Evolutionary conservation across 768 basidiomycete genomes (phyloP).

Genomic region (Auricularia auricula-judae): DNA sequence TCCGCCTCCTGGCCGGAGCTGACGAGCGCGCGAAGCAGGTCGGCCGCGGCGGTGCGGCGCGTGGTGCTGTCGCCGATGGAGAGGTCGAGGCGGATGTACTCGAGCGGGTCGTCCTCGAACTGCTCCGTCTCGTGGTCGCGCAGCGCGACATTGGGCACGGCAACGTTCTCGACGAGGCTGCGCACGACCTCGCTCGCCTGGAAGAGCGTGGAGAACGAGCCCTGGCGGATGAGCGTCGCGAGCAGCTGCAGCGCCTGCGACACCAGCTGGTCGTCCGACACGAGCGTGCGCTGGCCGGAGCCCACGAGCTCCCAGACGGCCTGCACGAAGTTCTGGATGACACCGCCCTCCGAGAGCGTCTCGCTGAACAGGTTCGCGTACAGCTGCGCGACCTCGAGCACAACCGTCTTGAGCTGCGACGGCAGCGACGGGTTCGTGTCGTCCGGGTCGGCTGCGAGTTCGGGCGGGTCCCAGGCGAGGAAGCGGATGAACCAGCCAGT

Average conservation of each 20-base stretch:
- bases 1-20: constrained; percentile 51
- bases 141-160: constrained; percentile 85
- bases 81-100: constrained; percentile 84
- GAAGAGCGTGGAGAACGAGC: constrained; percentile 67
- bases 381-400: constrained; percentile 80
- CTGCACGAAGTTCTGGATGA: constrained; percentile 67
- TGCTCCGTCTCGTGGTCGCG: constrained; percentile 87
- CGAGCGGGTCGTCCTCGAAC: constrained; percentile 95
- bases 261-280: constrained; percentile 67
- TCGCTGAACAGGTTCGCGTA: constrained; percentile 79
- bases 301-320: constrained; percentile 87
- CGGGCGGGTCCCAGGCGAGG: constrained; percentile 64
- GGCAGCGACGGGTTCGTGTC: constrained; percentile 75
- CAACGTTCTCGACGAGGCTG: constrained; percentile 77
- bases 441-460: constrained; percentile 67
- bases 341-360: constrained; percentile 49
- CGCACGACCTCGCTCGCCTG: constrained; percentile 66
- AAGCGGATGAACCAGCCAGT: constrained; percentile 64
- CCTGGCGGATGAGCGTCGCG: constrained; percentile 83
- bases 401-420: constrained; percentile 79
- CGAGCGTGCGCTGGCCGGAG: constrained; percentile 44
- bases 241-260: constrained; percentile 86
- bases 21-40: constrained; percentile 89
- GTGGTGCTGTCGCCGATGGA: constrained; percentile 71
- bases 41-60: constrained; percentile 84